These are phyloP conservation scores for Aspergillus steynii DNA, from an alignment of 495 filamentous ascomycete species.

Conservation along the genomic window DNA sequence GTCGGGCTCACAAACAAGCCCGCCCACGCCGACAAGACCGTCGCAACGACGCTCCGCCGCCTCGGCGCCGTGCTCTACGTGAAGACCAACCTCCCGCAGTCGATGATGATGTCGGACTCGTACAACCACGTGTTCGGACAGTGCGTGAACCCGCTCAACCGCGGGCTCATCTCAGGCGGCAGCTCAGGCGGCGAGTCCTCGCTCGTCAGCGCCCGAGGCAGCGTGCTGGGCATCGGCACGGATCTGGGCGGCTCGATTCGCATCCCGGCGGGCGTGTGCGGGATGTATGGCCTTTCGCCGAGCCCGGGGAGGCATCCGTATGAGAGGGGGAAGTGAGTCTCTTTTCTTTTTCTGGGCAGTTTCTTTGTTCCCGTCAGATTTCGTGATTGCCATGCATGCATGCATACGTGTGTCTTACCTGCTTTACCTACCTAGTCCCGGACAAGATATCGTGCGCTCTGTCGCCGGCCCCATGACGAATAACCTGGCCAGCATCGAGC, in stretches of 20 bases:
- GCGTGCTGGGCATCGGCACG: constrained; percentile 64
- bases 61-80: constrained; percentile 57
- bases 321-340: constrained; percentile 41
- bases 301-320: constrained; percentile 59
- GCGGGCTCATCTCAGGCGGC: constrained; percentile 57
- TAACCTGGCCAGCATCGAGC: constrained; percentile 38
- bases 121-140: constrained; percentile 47
- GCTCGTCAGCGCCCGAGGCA: constrained; percentile 59
- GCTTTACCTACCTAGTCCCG: constrained; percentile 18
- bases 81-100: constrained; percentile 63
- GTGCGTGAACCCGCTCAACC: constrained; percentile 60
- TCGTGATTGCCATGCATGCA: too few relatives aligned
- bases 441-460: constrained; percentile 35
- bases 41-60: constrained; percentile 31
- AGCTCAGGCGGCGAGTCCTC: constrained; percentile 68
- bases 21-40: constrained; percentile 27
- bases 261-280: constrained; percentile 62
- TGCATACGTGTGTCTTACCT: too few relatives aligned
- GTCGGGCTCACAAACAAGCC: constrained; percentile 38
- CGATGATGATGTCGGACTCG: constrained; percentile 60
- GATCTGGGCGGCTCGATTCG: constrained; percentile 71
- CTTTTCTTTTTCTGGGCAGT: background rate
- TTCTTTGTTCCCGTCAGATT: too few relatives aligned
- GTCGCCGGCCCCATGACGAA: constrained; percentile 46
- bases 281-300: constrained; percentile 66